phyloP scores from a whole-genome alignment of 192 early-diverging fungal species.

The Chytriomyces hyalinus region DNA sequence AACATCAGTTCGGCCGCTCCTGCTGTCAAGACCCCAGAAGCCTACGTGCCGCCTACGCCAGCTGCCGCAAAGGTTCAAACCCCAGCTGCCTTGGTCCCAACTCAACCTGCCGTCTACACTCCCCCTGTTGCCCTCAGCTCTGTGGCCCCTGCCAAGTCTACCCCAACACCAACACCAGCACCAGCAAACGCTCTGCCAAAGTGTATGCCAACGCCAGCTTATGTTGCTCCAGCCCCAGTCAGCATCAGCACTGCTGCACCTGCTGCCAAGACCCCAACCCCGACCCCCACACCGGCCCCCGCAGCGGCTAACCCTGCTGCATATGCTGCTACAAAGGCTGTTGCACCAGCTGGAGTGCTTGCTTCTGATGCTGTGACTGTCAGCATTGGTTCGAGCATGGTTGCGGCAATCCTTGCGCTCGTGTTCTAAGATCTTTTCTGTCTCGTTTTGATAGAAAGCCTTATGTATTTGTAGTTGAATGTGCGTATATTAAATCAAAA shows the following conservation, averaged over 20 bases:
- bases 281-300: background rate
- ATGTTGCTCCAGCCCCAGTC: too few relatives aligned
- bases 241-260: background rate
- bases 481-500: too few relatives aligned
- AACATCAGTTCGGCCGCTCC: background rate
- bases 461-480: too few relatives aligned
- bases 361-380: background rate
- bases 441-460: too few relatives aligned
- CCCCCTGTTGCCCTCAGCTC: background rate
- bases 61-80: background rate
- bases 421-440: too few relatives aligned
- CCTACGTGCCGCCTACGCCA: slow-evolving; percentile 2
- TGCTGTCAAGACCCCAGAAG: background rate
- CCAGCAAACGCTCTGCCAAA: background rate
- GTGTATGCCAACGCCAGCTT: too few relatives aligned
- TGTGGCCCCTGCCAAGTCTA: background rate
- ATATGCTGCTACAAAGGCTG: background rate
- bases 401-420: background rate
- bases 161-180: background rate
- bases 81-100: background rate
- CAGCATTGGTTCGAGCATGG: background rate
- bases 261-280: background rate
- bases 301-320: background rate
- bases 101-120: background rate
- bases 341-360: background rate